Evolutionary conservation across 2,329 filamentous ascomycete species (phyloP).

Genomic region (Cladosporium velox): DNA sequence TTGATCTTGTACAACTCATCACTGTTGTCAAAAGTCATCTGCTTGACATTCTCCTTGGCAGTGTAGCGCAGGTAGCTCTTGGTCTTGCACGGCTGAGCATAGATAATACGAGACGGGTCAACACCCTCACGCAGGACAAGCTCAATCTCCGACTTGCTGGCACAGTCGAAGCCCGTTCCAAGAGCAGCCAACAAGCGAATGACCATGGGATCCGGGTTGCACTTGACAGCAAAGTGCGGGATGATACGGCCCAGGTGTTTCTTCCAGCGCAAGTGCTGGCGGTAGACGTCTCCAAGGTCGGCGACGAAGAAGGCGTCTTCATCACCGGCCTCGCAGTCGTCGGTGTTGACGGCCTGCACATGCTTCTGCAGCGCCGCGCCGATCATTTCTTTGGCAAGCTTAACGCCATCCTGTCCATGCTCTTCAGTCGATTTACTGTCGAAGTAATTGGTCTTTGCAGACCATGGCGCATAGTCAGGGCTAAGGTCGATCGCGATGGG

Average conservation of each 20-base stretch:
- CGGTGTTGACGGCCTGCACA: slow-evolving; percentile 79
- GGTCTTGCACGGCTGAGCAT: slow-evolving; percentile 99
- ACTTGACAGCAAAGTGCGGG: slow-evolving; percentile 98
- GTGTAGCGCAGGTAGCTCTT: slow-evolving; percentile 96
- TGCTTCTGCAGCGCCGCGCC: slow-evolving; percentile 83
- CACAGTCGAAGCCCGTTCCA: slow-evolving; percentile 96
- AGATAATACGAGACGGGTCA: slow-evolving; percentile 90
- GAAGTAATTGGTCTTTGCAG: slow-evolving; percentile 39
- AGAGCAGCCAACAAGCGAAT: slow-evolving; percentile 83
- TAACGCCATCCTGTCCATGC: slow-evolving; percentile 51
- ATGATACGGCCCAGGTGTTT: slow-evolving; percentile 87
- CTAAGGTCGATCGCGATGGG: slow-evolving; percentile 62
- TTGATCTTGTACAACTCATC: slow-evolving; percentile 99
- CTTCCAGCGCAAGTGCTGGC: slow-evolving; percentile 98
- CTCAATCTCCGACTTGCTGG: slow-evolving; percentile 96
- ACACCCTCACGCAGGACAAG: slow-evolving; percentile 81
- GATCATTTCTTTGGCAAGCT: slow-evolving; percentile 74
- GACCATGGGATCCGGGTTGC: slow-evolving; percentile 91
- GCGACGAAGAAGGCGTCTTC: slow-evolving; percentile 99
- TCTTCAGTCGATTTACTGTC: slow-evolving; percentile 26
- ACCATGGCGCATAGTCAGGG: slow-evolving; percentile 40
- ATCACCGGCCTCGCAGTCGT: slow-evolving; percentile 85
- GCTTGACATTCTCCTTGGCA: slow-evolving; percentile 78
- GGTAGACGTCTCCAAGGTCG: slow-evolving; percentile 96
- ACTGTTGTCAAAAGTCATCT: slow-evolving; percentile 99